Conservation (phyloP, 2,329 filamentous ascomycete genomes). For the Beauveria varroae region DNA sequence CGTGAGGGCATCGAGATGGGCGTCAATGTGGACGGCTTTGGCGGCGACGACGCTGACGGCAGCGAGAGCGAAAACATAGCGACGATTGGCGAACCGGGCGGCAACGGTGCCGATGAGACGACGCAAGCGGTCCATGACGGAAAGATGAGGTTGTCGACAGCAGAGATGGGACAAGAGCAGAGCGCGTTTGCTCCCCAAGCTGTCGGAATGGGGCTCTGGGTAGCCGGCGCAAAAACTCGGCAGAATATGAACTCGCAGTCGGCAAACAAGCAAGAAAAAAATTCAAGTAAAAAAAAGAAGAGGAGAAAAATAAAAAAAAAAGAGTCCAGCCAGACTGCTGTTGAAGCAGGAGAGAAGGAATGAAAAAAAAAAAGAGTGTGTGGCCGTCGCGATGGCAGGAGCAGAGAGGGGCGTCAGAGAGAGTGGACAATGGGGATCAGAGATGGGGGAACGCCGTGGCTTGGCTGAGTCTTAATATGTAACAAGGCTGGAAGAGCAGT, state of each 20-base stretch:
- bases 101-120: slow-evolving; percentile 2
- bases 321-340: background rate
- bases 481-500: background rate
- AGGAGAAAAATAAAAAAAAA: background rate
- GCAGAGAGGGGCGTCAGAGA: background rate
- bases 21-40: slow-evolving; percentile 13
- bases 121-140: slow-evolving; percentile 5
- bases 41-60: slow-evolving; percentile 11
- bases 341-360: background rate
- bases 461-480: background rate
- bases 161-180: background rate
- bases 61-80: slow-evolving; percentile 12
- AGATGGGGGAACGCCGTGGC: background rate
- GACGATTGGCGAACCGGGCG: slow-evolving; percentile 10
- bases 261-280: background rate
- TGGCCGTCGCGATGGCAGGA: background rate
- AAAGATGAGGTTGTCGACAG: background rate
- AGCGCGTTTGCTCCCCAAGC: background rate
- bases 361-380: background rate
- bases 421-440: background rate
- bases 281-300: background rate
- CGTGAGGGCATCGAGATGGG: slow-evolving; percentile 11
- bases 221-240: background rate
- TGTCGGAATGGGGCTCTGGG: background rate
- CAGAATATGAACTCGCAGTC: too few species aligned